Base-by-base conservation (phyloP, 192 early-diverging fungal species). In the Gaertneriomyces sp. region DNA sequence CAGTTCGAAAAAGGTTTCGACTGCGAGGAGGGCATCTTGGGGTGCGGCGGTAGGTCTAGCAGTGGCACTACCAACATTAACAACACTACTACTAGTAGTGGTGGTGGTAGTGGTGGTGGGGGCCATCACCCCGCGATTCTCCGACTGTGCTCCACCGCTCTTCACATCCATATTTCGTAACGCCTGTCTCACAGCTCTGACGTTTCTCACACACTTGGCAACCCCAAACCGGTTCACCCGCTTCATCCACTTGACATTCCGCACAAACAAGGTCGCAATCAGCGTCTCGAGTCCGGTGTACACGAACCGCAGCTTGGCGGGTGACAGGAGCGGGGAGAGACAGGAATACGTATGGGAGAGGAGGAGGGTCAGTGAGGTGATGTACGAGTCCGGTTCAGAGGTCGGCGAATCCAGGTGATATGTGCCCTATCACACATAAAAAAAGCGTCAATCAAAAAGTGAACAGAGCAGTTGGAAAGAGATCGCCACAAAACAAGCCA, bases 1-100 rank as follows among this genome's bases (percentile, higher is more conserved):
- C 55, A 95, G 70, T 71, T 89, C 84, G 64, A 90, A 93, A 70
- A 91, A 95, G n/a, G n/a, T n/a, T n/a, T n/a, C n/a, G n/a, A n/a
- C n/a, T n/a, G n/a, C n/a, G n/a, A n/a, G n/a, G n/a, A n/a, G n/a
- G n/a, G n/a, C n/a, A n/a, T n/a, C n/a, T n/a, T n/a, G n/a, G n/a
- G n/a, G n/a, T n/a, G n/a, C n/a, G n/a, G n/a, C n/a, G n/a, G n/a
- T n/a, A n/a, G n/a, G n/a, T n/a, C n/a, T n/a, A n/a, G n/a, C n/a
- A n/a, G n/a, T n/a, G n/a, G n/a, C n/a, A n/a, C n/a, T n/a, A n/a
- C n/a, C n/a, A n/a, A n/a, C n/a, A n/a, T n/a, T n/a, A n/a, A n/a
- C n/a, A n/a, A n/a, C n/a, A n/a, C n/a, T n/a, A n/a, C n/a, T n/a
- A n/a, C n/a, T n/a, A n/a, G n/a, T n/a, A n/a, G n/a, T n/a, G n/a